Base-by-base conservation (phyloP, 2,329 filamentous ascomycete species). In the Aspergillus unguis region DNA sequence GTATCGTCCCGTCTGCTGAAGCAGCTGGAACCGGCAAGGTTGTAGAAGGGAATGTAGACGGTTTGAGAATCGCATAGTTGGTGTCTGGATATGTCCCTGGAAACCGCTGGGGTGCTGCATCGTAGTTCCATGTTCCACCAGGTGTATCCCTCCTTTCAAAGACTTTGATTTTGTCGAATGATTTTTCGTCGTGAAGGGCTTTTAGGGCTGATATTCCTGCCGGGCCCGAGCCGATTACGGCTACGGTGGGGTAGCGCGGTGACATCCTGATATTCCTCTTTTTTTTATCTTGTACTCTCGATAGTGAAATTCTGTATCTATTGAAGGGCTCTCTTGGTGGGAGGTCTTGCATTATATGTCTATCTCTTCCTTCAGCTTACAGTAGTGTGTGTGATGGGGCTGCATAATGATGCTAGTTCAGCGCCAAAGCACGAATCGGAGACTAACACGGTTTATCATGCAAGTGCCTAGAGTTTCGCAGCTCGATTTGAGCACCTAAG, bases 121-220 rank as follows among this genome's bases (percentile, higher is more conserved):
- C 65, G 42, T 61, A 64, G 31, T 62, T 59, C 69, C 69, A 71
- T 6, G 63, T 64, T 17, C 68, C 68, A 7, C 68, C 67, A 3
- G 64, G 57, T 11, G 53, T 51, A 50, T 66, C 57, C 35, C 63
- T 61, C 48, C 68, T 53, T 48, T 70, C 68, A 29, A 71, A 71
- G 1, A 69, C 59, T 5, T 63, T 61, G 37, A 71, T 65, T 1
- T 29, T 63, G 17, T 65, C 58, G 41, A 71, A 71, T 6, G 53
- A 52, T 3, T 68, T 63, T 48, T 71, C 68, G 31, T 68, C 60
- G 6, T 61, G 51, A 4, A 71, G 55, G 1, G 68, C 68, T 44
- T 23, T 53, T 45, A 56, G 33, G 44, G 53, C 53, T 40, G 53
- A 55, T 7, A 52, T 51, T 6, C 53, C 53, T 4, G 44, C 49